Conservation (phyloP, 2,329 filamentous ascomycete species). For the Alternaria novae-zelandiae region DNA sequence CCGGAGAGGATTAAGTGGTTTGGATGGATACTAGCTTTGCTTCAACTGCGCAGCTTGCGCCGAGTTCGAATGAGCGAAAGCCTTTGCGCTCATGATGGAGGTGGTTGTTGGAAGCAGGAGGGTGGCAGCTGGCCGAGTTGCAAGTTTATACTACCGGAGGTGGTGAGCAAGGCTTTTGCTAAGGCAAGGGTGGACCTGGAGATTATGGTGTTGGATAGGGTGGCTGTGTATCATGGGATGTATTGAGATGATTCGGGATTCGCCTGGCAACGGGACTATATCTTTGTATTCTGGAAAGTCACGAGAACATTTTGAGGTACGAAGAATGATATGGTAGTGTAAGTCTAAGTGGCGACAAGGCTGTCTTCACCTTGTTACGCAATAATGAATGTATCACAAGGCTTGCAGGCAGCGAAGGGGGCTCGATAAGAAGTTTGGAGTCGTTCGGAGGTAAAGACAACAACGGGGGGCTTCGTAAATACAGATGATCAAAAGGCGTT, state of each 20-base stretch:
- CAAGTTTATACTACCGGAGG: background rate
- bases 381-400: too few relatives aligned
- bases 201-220: background rate
- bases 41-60: background rate
- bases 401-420: too few relatives aligned
- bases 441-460: too few relatives aligned
- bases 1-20: background rate
- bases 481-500: too few relatives aligned
- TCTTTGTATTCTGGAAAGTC: too few relatives aligned
- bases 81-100: background rate
- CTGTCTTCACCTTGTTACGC: too few relatives aligned
- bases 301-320: too few relatives aligned
- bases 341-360: too few relatives aligned
- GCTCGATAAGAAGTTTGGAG: too few relatives aligned
- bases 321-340: too few relatives aligned
- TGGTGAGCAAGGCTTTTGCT: background rate
- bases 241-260: background rate
- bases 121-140: background rate
- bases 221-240: background rate
- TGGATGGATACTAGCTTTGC: background rate
- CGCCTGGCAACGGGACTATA: too few relatives aligned
- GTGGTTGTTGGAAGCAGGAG: background rate
- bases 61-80: background rate
- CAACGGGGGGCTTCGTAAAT: too few relatives aligned
- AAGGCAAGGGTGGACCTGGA: background rate